phyloP scores from a whole-genome alignment of 768 basidiomycete genomes.

The Exsudoporus frostii region DNA sequence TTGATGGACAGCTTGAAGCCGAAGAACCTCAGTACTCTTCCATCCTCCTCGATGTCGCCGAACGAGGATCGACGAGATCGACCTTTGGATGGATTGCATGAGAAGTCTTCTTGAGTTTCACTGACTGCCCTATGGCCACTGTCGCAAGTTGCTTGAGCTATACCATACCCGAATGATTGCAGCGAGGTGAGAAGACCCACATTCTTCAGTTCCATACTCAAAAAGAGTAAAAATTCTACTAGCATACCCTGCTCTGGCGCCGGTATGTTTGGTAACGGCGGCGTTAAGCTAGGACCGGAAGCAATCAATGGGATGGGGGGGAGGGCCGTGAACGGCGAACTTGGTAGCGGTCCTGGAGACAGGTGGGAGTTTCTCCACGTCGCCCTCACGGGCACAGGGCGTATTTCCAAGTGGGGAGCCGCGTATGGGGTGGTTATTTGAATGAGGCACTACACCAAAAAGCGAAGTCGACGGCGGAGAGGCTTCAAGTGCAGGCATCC shows the following conservation, averaged over 20 bases:
- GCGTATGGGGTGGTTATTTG: constrained; percentile 54
- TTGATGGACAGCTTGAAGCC: constrained; percentile 47
- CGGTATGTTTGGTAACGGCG: neutral
- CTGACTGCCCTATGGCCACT: constrained; percentile 35
- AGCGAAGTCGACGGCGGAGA: constrained; percentile 31
- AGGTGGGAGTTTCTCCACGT: constrained; percentile 13
- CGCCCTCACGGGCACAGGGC: constrained; percentile 45
- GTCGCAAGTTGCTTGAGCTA: constrained; percentile 47
- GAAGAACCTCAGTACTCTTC: constrained; percentile 35
- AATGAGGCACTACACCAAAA: constrained; percentile 48
- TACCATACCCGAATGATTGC: neutral
- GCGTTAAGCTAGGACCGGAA: constrained; percentile 2
- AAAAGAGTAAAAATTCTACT: constrained; percentile 53
- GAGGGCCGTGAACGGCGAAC: constrained; percentile 1
- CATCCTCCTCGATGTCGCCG: constrained; percentile 51
- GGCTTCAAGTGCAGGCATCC: constrained; percentile 13
- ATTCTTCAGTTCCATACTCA: constrained; percentile 50
- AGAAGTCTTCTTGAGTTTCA: constrained; percentile 36
- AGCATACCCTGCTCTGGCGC: constrained; percentile 58
- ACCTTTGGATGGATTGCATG: constrained; percentile 38
- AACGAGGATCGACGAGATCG: constrained; percentile 47
- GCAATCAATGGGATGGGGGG: neutral
- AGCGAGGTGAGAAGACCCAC: constrained; percentile 41
- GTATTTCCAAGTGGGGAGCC: constrained; percentile 72
- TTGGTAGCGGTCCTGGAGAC: constrained; percentile 19